A percentile compares a stretch with the other conserved stretches of the same genome.
These are phyloP conservation scores for Entrophospora sp. DNA, from an alignment of 192 early-diverging fungal species.

Conservation along the genomic window DNA sequence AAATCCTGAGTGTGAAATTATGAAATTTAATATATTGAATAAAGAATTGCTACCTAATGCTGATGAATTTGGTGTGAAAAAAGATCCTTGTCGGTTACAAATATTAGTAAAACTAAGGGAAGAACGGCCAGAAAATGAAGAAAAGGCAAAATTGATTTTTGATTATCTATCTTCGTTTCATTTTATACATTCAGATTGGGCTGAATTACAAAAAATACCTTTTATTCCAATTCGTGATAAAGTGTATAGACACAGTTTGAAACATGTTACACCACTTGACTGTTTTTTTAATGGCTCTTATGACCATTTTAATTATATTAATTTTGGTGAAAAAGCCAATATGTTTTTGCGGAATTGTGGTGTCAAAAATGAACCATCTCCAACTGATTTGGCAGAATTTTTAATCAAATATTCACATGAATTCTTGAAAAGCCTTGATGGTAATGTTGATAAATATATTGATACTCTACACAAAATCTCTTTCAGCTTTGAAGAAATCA, in stretches of 20 bases:
- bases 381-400: constrained; percentile 56
- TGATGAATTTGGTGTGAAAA: constrained; percentile 55
- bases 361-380: constrained; percentile 69
- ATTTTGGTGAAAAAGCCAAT: constrained; percentile 67
- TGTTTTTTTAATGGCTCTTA: constrained; percentile 28
- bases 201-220: constrained; percentile 28
- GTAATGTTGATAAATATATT: constrained; percentile 55
- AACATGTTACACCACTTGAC: not conserved
- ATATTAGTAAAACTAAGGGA: constrained; percentile 32
- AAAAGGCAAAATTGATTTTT: constrained; percentile 49
- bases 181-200: constrained; percentile 47
- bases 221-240: constrained; percentile 55
- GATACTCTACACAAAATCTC: constrained; percentile 65
- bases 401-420: constrained; percentile 49
- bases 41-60: constrained; percentile 39
- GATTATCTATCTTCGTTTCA: constrained; percentile 57
- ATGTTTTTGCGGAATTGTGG: constrained; percentile 74
- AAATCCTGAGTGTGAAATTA: constrained; percentile 45
- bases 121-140: constrained; percentile 21
- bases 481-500: constrained; percentile 42
- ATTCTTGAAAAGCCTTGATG: constrained; percentile 47
- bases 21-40: constrained; percentile 61
- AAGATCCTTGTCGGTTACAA: constrained; percentile 40
- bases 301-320: constrained; percentile 48
- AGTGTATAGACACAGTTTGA: not conserved